These are phyloP conservation scores for Aspergillus arachidicola DNA, from an alignment of 2,329 filamentous ascomycete genomes.

Conservation along the genomic window DNA sequence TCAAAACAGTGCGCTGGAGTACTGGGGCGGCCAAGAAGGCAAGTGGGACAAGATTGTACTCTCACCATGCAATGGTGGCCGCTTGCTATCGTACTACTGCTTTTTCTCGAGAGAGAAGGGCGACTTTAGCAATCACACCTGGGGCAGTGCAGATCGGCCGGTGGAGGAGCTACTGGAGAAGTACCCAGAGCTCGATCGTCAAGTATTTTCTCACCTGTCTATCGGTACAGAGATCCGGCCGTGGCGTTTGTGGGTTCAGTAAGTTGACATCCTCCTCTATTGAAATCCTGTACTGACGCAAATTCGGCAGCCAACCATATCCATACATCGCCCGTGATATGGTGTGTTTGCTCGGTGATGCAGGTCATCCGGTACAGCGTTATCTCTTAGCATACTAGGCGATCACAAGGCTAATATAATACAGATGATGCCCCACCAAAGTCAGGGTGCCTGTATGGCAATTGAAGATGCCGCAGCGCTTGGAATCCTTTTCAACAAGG, in stretches of 20 bases:
- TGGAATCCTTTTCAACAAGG: slow-evolving; percentile 61
- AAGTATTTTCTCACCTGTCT: slow-evolving; percentile 59
- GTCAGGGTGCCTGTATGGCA: slow-evolving; percentile 69
- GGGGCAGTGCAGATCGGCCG: slow-evolving; percentile 56
- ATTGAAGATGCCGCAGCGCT: slow-evolving; percentile 68
- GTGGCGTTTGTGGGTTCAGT: slow-evolving; percentile 67
- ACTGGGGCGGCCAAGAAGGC: slow-evolving; percentile 66
- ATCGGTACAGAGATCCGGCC: slow-evolving; percentile 66
- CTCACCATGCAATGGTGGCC: slow-evolving; percentile 68
- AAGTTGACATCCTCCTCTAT: slow-evolving; percentile 4
- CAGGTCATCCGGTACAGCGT: slow-evolving; percentile 61
- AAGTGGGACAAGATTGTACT: slow-evolving; percentile 72
- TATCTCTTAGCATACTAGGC: background rate
- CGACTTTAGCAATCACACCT: slow-evolving; percentile 63
- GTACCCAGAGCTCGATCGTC: slow-evolving; percentile 61
- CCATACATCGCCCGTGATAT: slow-evolving; percentile 56
- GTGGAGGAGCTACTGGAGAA: slow-evolving; percentile 63
- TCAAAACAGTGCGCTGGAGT: slow-evolving; percentile 63
- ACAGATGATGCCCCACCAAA: slow-evolving; percentile 71
- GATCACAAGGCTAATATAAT: background rate
- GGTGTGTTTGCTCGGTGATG: slow-evolving; percentile 66
- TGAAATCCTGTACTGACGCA: background rate
- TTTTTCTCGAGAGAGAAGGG: slow-evolving; percentile 65
- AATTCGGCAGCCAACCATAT: slow-evolving; percentile 52
- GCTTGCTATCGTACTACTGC: slow-evolving; percentile 69